Evolutionary conservation across 2,329 filamentous ascomycete genomes (phyloP), one percentile per base, ranked within the genome.

Genomic region (Penicillium sp.): DNA sequence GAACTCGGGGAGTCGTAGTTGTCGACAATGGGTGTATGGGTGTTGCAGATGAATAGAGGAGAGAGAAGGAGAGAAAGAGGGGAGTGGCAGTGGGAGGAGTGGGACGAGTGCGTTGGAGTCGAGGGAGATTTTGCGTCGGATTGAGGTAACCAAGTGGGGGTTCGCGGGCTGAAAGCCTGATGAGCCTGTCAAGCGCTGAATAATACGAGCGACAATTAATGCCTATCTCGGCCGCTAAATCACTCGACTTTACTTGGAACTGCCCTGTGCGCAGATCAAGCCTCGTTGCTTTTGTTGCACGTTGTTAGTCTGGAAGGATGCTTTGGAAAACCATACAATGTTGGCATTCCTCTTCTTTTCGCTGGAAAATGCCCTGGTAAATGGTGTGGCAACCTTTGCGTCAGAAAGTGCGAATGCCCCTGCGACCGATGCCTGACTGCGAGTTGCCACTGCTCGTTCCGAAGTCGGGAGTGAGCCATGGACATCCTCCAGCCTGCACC

Each of bases 391-490:
- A 41, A 41, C 13, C 35, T 9, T 17, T 41, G 35, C 13, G 35
- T 41, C 35, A 41, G 35, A 15, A 41, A 15, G 11, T 5, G 31
- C 31, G 31, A 38, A 38, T 38, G 3, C 8, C 31, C 8, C 17
- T 11, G n/a, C 3, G 17, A 3, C 15, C n/a, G 31, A 26, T 52
- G 30, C n/a, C 50, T 52, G 29, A 19, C 35, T n/a, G 21, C 35
- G 21, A 21, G 30, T 53, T 21, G 57, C 57, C 49, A 53, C 57
- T 21, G 21, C 21, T 17, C 38, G 44, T 26, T 26, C 57, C 57
- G 57, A 59, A 61, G 51, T 63, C 64, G 64, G 64, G 47, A 46
- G 13, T 47, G 48, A 60, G 55, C 64, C 55, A 65, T 13, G 56
- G 63, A 49, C 54, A 29, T 11, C 26, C 41, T 17, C 29, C 9